These are phyloP conservation scores for Thalassiosira exigua DNA, from an alignment of 352 stramenopile genomes.

Conservation along the genomic window DNA sequence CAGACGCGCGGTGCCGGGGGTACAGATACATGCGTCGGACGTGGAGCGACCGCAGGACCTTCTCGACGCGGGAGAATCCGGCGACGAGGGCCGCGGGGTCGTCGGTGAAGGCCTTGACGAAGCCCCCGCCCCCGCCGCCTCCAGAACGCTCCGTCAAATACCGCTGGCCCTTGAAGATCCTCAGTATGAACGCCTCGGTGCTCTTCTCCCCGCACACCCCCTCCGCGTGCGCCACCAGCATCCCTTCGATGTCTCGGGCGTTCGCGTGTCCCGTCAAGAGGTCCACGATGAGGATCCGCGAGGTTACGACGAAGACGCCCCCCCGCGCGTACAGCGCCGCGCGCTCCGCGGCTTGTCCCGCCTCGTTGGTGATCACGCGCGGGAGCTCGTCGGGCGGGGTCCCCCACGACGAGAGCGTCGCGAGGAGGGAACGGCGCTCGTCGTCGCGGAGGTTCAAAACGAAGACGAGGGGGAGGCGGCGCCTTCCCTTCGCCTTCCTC, in stretches of 20 bases:
- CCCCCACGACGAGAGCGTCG: conserved; percentile 89
- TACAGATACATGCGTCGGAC: conserved; percentile 93
- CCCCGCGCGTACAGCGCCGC: conserved; percentile 91
- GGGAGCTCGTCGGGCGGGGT: conserved; percentile 89
- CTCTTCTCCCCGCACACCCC: conserved; percentile 91
- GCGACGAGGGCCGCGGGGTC: conserved; percentile 89
- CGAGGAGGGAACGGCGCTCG: conserved; percentile 70
- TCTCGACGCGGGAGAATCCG: conserved; percentile 95
- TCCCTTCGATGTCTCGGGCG: conserved; percentile 88
- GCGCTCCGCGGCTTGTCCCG: conserved; percentile 70
- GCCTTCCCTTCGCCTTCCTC: background rate
- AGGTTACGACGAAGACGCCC: conserved; percentile 93
- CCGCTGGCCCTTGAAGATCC: conserved; percentile 89
- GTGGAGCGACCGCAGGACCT: conserved; percentile 93
- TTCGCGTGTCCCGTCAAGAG: conserved; percentile 87
- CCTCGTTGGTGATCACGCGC: conserved; percentile 86
- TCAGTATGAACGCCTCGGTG: conserved; percentile 96
- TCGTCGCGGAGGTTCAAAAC: conserved; percentile 91
- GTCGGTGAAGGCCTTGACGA: conserved; percentile 97
- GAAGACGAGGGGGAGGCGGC: conserved; percentile 88
- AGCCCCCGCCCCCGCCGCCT: conserved; percentile 73
- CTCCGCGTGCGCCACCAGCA: conserved; percentile 94
- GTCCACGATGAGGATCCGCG: conserved; percentile 97
- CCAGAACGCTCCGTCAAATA: conserved; percentile 40
- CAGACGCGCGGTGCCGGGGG: conserved; percentile 93